Percentiles rank a stretch among this genome's conserved stretches.
These are phyloP conservation scores for Podochytrium sp. DNA, from an alignment of 192 early-diverging fungal species.

Conservation along the genomic window DNA sequence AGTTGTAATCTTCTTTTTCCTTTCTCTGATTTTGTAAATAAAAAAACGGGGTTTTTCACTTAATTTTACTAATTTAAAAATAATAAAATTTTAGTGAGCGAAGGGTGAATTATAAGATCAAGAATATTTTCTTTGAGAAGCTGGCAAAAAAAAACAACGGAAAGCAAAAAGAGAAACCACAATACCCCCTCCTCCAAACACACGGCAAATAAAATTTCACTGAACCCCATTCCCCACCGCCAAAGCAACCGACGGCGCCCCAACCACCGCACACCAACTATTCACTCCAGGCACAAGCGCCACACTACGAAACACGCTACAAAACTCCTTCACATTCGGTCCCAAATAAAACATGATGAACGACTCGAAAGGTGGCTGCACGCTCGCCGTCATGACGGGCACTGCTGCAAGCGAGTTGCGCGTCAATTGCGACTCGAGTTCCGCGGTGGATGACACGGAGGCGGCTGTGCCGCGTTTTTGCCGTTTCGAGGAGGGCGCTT, in stretches of 20 bases:
- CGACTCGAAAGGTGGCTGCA: slow-evolving; percentile 42
- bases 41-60: no score
- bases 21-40: no score
- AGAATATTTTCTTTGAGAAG: no score
- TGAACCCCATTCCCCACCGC: no score
- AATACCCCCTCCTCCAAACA: no score
- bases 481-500: slow-evolving; percentile 1
- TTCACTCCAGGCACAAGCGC: slow-evolving; percentile 58
- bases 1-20: no score
- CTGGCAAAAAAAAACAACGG: no score
- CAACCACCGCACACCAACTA: slow-evolving; percentile 50
- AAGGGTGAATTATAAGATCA: no score
- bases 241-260: background rate
- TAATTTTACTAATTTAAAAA: no score
- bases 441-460: background rate
- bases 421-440: background rate
- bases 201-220: no score
- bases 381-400: background rate
- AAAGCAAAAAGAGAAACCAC: no score
- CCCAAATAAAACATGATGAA: slow-evolving; percentile 57
- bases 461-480: slow-evolving; percentile 11
- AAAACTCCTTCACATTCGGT: slow-evolving; percentile 53
- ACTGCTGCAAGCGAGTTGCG: background rate
- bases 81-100: no score
- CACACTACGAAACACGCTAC: slow-evolving; percentile 49